phyloP scores from a whole-genome alignment of 2,329 filamentous ascomycete species.

The Ascochyta koolunga region DNA sequence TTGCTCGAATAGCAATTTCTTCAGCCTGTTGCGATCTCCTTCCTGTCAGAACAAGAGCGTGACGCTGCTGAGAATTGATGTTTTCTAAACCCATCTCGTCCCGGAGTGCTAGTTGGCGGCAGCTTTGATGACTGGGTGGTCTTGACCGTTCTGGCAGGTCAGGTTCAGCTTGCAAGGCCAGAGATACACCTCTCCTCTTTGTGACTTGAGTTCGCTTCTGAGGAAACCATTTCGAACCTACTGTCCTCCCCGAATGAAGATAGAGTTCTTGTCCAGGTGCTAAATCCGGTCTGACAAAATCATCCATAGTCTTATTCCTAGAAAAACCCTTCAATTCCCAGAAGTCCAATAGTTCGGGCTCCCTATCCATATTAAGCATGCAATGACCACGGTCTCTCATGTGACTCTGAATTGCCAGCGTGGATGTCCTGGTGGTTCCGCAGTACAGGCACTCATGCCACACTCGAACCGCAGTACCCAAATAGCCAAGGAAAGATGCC shows the following conservation, averaged over 20 bases:
- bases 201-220: too few species aligned
- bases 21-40: constrained; percentile 30
- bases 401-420: constrained; percentile 36
- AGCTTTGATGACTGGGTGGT: too few species aligned
- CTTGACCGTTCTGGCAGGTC: too few species aligned
- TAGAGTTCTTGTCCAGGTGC: too few species aligned
- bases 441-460: constrained; percentile 47
- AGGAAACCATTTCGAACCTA: too few species aligned
- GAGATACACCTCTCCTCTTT: too few species aligned
- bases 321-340: constrained; percentile 19
- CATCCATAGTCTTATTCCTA: background rate
- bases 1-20: constrained; percentile 17
- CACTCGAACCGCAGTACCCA: constrained; percentile 28
- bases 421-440: constrained; percentile 31
- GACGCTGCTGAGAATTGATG: constrained; percentile 22
- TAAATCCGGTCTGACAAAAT: too few species aligned
- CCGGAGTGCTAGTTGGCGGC: background rate
- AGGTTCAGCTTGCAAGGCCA: too few species aligned
- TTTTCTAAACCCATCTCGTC: constrained; percentile 25
- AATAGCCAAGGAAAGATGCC: constrained; percentile 37
- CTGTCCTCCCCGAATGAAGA: too few species aligned
- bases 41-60: constrained; percentile 24
- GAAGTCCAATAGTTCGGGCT: constrained; percentile 43
- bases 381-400: constrained; percentile 47
- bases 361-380: constrained; percentile 37